A percentile compares a stretch with the other conserved stretches of the same genome.
Conservation (phyloP, 805 yeast species). For the Metschnikowia koreensis region DNA sequence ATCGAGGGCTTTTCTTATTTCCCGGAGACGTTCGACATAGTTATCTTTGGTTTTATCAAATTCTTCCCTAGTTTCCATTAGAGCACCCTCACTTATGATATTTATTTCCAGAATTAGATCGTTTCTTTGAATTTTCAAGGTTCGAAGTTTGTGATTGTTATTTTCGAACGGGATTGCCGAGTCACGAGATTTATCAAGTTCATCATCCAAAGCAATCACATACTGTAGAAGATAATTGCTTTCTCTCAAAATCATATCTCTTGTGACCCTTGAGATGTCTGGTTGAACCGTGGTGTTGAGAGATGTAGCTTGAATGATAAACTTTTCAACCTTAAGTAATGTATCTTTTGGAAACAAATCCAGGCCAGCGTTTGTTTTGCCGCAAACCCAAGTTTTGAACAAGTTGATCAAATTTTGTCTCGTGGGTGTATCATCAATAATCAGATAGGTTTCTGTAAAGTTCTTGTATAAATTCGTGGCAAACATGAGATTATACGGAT, state of each 20-base stretch:
- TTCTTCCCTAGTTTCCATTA: conserved; percentile 23
- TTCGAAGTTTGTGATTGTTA: conserved; percentile 8
- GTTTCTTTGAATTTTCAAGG: conserved; percentile 25
- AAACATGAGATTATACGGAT: conserved; percentile 41
- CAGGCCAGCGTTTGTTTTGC: conserved; percentile 33
- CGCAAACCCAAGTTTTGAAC: conserved; percentile 41
- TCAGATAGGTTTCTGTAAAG: conserved; percentile 39
- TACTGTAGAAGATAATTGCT: conserved; percentile 36
- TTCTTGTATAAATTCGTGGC: conserved; percentile 32
- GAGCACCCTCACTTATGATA: conserved; percentile 29
- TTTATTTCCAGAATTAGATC: conserved; percentile 30
- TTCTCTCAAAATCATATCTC: conserved; percentile 38
- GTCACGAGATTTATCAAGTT: conserved; percentile 21
- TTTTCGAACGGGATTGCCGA: conserved; percentile 6
- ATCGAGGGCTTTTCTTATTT: conserved; percentile 25
- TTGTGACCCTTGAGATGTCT: conserved; percentile 7
- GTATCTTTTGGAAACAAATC: conserved; percentile 33
- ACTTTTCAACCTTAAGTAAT: conserved; percentile 34
- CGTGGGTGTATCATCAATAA: conserved; percentile 39
- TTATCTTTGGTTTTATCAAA: conserved; percentile 25
- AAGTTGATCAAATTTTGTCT: conserved; percentile 40
- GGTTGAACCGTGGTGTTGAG: conserved; percentile 17
- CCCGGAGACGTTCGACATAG: conserved; percentile 24
- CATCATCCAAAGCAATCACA: conserved; percentile 30
- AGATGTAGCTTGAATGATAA: conserved; percentile 40